Percentiles rank a stretch among this genome's conserved stretches.
These are phyloP conservation scores for Endocarpon pusillum DNA, from an alignment of 495 filamentous ascomycete species.

Conservation along the genomic window DNA sequence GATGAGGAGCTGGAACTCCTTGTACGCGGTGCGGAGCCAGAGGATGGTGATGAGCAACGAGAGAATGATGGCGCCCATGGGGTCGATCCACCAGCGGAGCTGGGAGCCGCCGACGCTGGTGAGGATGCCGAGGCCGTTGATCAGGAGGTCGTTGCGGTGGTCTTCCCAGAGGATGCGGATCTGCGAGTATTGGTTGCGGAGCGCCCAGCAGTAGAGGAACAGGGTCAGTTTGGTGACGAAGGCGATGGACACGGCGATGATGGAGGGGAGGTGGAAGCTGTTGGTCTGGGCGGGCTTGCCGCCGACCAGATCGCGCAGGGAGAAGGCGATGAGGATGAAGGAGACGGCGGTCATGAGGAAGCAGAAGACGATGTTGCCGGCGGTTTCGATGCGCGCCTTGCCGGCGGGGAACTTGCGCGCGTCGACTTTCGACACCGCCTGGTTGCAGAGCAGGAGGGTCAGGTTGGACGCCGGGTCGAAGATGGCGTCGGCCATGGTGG, in stretches of 20 bases:
- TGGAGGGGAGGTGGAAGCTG: slow-evolving; percentile 63
- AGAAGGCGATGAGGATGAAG: slow-evolving; percentile 77
- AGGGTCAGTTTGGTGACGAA: slow-evolving; percentile 69
- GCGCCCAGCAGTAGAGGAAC: slow-evolving; percentile 82
- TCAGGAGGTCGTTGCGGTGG: slow-evolving; percentile 74
- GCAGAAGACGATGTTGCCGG: slow-evolving; percentile 93
- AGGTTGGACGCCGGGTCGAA: slow-evolving; percentile 91
- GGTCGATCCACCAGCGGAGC: slow-evolving; percentile 89
- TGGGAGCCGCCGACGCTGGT: slow-evolving; percentile 77
- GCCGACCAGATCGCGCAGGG: slow-evolving; percentile 44
- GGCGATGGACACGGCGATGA: slow-evolving; percentile 74
- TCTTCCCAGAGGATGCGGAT: slow-evolving; percentile 88
- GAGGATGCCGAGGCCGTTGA: slow-evolving; percentile 82
- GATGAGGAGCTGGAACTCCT: slow-evolving; percentile 78
- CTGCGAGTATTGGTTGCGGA: slow-evolving; percentile 78
- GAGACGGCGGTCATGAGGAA: slow-evolving; percentile 92
- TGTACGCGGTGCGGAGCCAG: slow-evolving; percentile 74
- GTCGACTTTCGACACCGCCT: slow-evolving; percentile 78
- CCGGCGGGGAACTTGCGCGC: slow-evolving; percentile 81
- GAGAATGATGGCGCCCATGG: slow-evolving; percentile 74
- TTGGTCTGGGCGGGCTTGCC: slow-evolving; percentile 26
- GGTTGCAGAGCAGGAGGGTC: slow-evolving; percentile 72
- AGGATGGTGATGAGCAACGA: slow-evolving; percentile 57
- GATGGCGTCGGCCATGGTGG: slow-evolving; percentile 91
- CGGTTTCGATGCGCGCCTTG: slow-evolving; percentile 88